Percentiles rank a stretch among this genome's conserved stretches.
These are phyloP conservation scores for Fusarium annulatum DNA, from an alignment of 2,329 filamentous ascomycete genomes.

Conservation along the genomic window DNA sequence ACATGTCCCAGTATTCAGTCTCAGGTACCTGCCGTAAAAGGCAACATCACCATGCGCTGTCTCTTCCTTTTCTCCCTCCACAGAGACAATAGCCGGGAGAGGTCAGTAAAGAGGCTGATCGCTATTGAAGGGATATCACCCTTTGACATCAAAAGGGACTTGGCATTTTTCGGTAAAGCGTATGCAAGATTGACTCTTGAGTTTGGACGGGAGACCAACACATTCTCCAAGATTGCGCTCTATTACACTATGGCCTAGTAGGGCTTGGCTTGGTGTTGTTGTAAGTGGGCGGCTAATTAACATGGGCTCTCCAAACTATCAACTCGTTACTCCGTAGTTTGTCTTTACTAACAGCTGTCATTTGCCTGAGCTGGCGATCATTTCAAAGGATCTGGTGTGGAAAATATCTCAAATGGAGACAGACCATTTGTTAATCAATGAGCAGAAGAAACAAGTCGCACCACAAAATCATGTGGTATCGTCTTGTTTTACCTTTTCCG, in stretches of 20 bases:
- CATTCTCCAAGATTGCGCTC: constrained; percentile 24
- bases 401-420: constrained; percentile 9
- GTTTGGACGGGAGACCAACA: background rate
- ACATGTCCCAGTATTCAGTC: constrained; percentile 9
- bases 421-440: background rate
- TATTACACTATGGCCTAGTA: constrained; percentile 12
- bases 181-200: background rate
- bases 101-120: background rate
- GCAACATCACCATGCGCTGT: constrained; percentile 2
- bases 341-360: constrained; percentile 14
- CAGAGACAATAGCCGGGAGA: background rate
- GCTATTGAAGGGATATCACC: constrained; percentile 1
- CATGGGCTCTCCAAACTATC: constrained; percentile 5
- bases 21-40: constrained; percentile 30
- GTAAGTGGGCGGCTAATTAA: constrained; percentile 28
- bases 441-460: constrained; percentile 1
- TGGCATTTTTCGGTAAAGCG: background rate
- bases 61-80: background rate
- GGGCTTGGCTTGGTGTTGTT: constrained; percentile 5
- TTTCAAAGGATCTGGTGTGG: background rate
- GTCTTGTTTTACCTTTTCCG: background rate
- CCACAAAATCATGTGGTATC: background rate
- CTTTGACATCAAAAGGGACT: constrained; percentile 16
- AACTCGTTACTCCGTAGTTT: constrained; percentile 1
- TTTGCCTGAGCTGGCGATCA: constrained; percentile 25